Evolutionary conservation across 805 yeast species (phyloP), one percentile per base, ranked within the genome.

Genomic region (Hyphopichia homilentoma): DNA sequence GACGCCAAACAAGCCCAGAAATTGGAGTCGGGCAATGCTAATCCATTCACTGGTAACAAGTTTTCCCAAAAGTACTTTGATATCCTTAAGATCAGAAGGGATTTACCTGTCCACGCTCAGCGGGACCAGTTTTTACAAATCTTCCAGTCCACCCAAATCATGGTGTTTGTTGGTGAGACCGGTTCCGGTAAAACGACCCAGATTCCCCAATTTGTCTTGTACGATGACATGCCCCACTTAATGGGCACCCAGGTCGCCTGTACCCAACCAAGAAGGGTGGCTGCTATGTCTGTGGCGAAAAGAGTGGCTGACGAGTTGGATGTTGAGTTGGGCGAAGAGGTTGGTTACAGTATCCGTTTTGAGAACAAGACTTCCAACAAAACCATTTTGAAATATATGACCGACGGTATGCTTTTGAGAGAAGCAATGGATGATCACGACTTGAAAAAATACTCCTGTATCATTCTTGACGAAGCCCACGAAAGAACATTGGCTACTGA

Each of bases 151-250:
- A 79, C 90, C 23, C 98, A 90, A 62, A 84, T 90, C 54, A 84
- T 93, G 94, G 97, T 90, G 22, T 87, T 93, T 60, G 97, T 93
- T 32, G 98, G 98, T 69, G 98, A 90, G 58, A 90, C 98, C 4
- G 98, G 98, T 67, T 87, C 96, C 19, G 98, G 98, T 76, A 90
- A 90, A 61, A 90, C 97, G 16, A 90, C 98, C 1, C 98, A 90
- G 65, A 89, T 90, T 42, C 97, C 98, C 3, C 98, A 90, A 62
- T 93, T 89, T 61, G 96, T 90, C 15, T 65, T 81, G 30, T 87
- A 77, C 50, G 97, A 93, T 56, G 97, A 89, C 47, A 75, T 90
- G 74, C 96, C 97, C 12, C 96, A 87, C 50, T 66, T 87, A 44
- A 64, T 65, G 32, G 89, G 90, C 4, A 79, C 79, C 11, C 90